Conservation (phyloP, 768 basidiomycete species). For the Termitomyces sp. region DNA sequence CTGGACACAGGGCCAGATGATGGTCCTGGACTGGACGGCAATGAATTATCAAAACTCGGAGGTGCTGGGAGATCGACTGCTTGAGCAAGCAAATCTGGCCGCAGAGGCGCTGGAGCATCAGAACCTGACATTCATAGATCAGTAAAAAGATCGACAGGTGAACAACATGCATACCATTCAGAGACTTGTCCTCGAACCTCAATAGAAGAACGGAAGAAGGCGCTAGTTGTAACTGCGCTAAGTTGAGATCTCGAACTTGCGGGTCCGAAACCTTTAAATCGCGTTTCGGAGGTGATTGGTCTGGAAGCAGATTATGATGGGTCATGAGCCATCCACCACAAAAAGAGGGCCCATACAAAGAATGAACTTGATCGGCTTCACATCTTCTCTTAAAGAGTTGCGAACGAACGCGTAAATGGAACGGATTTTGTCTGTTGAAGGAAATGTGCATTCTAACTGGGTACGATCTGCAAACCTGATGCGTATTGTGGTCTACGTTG, state of each 20-base stretch:
- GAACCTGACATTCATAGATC: constrained; percentile 32
- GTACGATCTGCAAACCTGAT: constrained; percentile 78
- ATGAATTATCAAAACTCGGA: constrained; percentile 21
- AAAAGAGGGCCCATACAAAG: constrained; percentile 53
- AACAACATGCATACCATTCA: constrained; percentile 47
- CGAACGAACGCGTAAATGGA: constrained; percentile 84
- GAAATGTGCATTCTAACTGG: constrained; percentile 73
- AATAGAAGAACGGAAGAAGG: constrained; percentile 77
- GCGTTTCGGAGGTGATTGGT: constrained; percentile 76
- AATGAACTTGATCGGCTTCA: constrained; percentile 75
- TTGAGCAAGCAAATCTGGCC: constrained; percentile 44
- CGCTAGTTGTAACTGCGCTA: constrained; percentile 68
- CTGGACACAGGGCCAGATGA: constrained; percentile 1
- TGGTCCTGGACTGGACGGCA: constrained; percentile 5
- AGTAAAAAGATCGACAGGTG: constrained; percentile 12
- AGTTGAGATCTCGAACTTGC: constrained; percentile 57
- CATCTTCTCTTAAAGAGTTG: constrained; percentile 62
- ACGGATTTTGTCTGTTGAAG: constrained; percentile 74
- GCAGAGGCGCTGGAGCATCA: constrained; percentile 58
- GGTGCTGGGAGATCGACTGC: constrained; percentile 67
- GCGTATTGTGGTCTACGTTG: constrained; percentile 68
- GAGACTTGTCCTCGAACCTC: constrained; percentile 62
- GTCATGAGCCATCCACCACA: not conserved
- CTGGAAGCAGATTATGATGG: constrained; percentile 28
- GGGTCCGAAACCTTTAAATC: constrained; percentile 82